Percentiles rank a stretch among this genome's conserved stretches.
phyloP scores from a whole-genome alignment of 148 eudicot genomes.

The Fagopyrum esculentum region DNA sequence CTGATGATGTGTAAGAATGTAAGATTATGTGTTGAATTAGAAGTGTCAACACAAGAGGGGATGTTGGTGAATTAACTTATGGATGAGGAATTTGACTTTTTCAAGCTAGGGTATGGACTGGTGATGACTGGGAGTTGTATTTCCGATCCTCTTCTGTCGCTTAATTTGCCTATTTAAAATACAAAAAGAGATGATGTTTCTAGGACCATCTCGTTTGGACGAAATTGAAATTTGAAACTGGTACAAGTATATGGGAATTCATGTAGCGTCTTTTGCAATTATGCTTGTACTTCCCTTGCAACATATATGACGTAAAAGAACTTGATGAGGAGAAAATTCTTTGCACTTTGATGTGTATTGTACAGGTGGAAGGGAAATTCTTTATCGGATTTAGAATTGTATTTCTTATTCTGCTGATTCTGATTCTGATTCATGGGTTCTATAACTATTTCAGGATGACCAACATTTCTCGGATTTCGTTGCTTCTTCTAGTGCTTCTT shows the following conservation, averaged over 20 bases:
- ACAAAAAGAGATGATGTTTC: too few species aligned
- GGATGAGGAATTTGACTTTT: background rate
- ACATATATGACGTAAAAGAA: background rate
- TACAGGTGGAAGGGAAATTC: background rate
- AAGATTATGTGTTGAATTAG: background rate
- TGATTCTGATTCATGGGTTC: background rate
- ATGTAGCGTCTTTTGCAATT: background rate
- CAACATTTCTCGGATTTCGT: constrained; percentile 20
- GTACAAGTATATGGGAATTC: background rate
- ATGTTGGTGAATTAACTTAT: background rate
- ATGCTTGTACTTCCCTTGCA: background rate
- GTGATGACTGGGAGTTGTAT: too few species aligned
- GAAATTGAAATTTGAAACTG: background rate
- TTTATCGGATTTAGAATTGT: background rate
- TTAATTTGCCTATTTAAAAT: too few species aligned
- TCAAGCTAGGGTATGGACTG: too few species aligned
- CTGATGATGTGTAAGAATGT: background rate
- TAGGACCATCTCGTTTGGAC: background rate
- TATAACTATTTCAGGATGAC: constrained; percentile 35
- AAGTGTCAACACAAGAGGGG: background rate
- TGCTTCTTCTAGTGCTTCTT: constrained; percentile 36
- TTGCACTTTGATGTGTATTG: background rate
- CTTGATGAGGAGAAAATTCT: background rate
- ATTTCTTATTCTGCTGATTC: background rate
- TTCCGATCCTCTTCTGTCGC: too few species aligned